Evolutionary conservation across 192 early-diverging fungal genomes (phyloP), one percentile per base, ranked within the genome.

Genomic region (Rhizophagus sp.): DNA sequence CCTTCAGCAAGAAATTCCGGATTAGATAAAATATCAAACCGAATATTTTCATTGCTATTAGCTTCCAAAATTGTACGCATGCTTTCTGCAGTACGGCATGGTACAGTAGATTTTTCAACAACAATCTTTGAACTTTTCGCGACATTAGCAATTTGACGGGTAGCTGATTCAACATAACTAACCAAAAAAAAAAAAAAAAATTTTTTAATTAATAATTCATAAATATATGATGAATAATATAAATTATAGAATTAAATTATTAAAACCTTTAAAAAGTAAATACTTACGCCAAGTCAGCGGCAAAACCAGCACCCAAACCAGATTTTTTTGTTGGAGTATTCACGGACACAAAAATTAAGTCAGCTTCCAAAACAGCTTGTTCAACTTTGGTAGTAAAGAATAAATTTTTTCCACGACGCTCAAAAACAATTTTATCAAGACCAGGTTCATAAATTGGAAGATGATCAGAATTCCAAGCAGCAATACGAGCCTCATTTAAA

Each of bases 1-100:
- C 96, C 97, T 85, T 98, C 97, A 80, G 95, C 95, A 79, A 98
- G 89, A 86, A 98, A 98, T 88, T 98, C 96, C 25, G 96, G 96
- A 85, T 98, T 98, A 19, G 96, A 95, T 64, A 97, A 87, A 68
- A 98, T 95, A 76, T 93, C 90, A 82, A 98, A 97, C 41, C 85
- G 87, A 44, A 96, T 91, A 47, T 87, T 87, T 24, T 84, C 82
- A 36, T 80, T 88, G 4, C 87, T 89, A 84, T 95, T 96, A 65
- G 94, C 90, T 67, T 93, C 92, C n/a, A 97, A 88, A 57, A 95
- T 96, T 57, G 90, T 90, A 75, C 93, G 89, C 88, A 98, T 93
- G 81, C 88, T 86, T 78, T 95, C 90, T 34, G 96, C 94, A 34
- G 96, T 97, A 71, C 95, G 88, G 84, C 96, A 98, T 50, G 96